Evolutionary conservation across 2,329 filamentous ascomycete genomes (phyloP).

Genomic region (Clonostachys rhizophaga): DNA sequence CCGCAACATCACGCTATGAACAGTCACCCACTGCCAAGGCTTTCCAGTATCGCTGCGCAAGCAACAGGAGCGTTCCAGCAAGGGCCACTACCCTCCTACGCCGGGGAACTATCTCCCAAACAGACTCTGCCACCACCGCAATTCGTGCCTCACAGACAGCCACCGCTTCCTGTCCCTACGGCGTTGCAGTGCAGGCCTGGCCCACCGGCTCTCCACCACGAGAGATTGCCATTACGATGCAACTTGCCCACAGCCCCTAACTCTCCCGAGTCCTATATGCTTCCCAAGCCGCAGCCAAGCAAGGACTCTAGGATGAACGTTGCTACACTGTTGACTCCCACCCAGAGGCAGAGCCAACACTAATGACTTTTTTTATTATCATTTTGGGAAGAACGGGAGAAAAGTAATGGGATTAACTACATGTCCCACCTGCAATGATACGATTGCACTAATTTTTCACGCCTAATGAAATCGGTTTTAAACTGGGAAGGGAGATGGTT

Average conservation of each 20-base stretch:
- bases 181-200: no score
- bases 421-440: no score
- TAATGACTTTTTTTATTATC: no score
- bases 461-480: no score
- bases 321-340: not conserved
- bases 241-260: constrained; percentile 23
- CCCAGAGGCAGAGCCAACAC: not conserved
- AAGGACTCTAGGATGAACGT: not conserved
- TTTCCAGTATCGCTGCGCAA: not conserved
- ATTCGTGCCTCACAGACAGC: no score
- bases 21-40: not conserved
- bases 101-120: not conserved
- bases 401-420: no score
- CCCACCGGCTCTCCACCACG: no score
- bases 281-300: not conserved
- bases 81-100: constrained; percentile 5
- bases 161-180: no score
- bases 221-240: no score
- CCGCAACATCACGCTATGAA: not conserved
- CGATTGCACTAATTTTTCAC: no score
- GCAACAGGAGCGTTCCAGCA: not conserved
- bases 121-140: not conserved
- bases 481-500: no score
- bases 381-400: no score
- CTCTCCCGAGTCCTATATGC: constrained; percentile 14